Percentiles rank a stretch among this genome's conserved stretches.
Evolutionary conservation across 148 eudicot species (phyloP).

Genomic region (Polygonum maritimum): DNA sequence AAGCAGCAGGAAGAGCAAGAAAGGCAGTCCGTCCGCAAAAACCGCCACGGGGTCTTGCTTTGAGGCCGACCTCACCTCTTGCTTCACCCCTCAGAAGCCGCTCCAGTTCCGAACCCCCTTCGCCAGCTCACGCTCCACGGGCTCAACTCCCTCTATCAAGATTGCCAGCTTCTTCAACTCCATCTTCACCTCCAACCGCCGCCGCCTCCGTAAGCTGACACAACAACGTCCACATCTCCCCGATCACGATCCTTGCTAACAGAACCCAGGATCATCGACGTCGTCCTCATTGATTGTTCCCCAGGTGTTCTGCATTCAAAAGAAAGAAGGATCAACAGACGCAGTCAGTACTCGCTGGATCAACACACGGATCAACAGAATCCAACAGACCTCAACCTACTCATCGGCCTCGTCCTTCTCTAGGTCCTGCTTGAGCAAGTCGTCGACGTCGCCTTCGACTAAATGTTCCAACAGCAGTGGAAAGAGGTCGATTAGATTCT

Average conservation of each 20-base stretch:
- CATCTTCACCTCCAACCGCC: constrained; percentile 35
- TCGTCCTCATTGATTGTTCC: no score
- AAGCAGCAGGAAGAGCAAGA: constrained; percentile 13
- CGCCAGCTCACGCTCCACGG: no score
- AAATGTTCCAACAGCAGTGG: neutral
- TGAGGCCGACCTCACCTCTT: constrained; percentile 23
- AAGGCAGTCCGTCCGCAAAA: constrained; percentile 8
- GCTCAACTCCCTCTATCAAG: constrained; percentile 52
- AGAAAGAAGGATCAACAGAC: no score
- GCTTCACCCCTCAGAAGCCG: constrained; percentile 18
- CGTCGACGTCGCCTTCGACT: constrained; percentile 27
- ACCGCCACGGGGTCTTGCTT: constrained; percentile 26
- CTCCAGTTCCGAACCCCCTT: constrained; percentile 45
- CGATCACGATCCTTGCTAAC: neutral
- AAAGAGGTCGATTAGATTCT: constrained; percentile 38
- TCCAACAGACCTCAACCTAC: constrained; percentile 9
- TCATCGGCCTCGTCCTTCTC: constrained; percentile 26
- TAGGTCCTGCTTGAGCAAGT: constrained; percentile 29
- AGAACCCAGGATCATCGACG: constrained; percentile 14
- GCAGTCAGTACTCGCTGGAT: no score
- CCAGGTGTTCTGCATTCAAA: no score
- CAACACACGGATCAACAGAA: no score
- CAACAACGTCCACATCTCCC: no score
- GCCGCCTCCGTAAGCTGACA: no score
- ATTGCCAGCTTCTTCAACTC: constrained; percentile 67